These are phyloP conservation scores for Drosera spatulata DNA, from an alignment of 179 eudicot species.

Conservation along the genomic window DNA sequence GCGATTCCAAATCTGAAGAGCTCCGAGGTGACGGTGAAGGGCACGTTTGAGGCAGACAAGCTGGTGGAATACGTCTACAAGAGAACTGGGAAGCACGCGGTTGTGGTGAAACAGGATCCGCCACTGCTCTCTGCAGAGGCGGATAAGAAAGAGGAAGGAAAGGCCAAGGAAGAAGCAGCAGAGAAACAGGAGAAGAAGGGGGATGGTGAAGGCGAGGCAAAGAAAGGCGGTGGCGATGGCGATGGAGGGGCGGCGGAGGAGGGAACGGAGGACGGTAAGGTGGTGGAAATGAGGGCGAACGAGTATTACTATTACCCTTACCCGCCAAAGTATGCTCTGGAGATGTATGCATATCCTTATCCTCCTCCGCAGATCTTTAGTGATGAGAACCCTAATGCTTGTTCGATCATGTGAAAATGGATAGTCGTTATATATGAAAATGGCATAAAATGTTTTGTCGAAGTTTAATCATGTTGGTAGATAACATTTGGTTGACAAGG, in stretches of 20 bases:
- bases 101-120: conserved; percentile 59
- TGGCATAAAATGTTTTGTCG: too few relatives aligned
- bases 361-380: conserved; percentile 69
- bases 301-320: conserved; percentile 52
- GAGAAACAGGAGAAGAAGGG: conserved; percentile 40
- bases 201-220: conserved; percentile 26
- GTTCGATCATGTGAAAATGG: conserved; percentile 26
- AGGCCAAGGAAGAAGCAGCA: conserved; percentile 15
- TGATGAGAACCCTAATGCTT: conserved; percentile 32
- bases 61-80: conserved; percentile 57
- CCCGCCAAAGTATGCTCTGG: conserved; percentile 35
- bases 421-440: too few relatives aligned
- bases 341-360: conserved; percentile 22
- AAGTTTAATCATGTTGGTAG: too few relatives aligned
- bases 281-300: conserved; percentile 12
- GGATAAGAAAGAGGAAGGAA: conserved; percentile 36
- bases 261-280: conserved; percentile 10
- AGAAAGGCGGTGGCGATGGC: conserved; percentile 12
- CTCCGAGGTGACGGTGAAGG: conserved; percentile 81
- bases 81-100: conserved; percentile 71
- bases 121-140: conserved; percentile 1
- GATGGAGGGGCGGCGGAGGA: conserved; percentile 11
- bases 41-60: conserved; percentile 51
- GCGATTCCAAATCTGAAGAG: conserved; percentile 77
- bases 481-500: too few relatives aligned